Base-by-base conservation (phyloP, 371 early-diverging fungal species). In the Circinella umbellata region DNA sequence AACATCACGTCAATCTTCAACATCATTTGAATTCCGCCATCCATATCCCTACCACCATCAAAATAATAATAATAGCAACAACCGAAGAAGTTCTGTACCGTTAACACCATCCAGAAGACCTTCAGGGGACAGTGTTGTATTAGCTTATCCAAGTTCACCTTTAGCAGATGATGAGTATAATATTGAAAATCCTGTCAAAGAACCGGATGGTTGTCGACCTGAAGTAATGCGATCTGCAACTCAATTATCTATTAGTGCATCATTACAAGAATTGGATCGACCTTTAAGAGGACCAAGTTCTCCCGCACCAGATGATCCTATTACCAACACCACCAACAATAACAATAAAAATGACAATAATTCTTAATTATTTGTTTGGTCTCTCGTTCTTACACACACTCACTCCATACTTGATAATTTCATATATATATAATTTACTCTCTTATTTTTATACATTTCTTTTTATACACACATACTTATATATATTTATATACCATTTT, bases 181-280 rank as follows among this genome's bases (percentile, higher is more conserved):
- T 38, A 67, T 68, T 37, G 66, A 73, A 51, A 69, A 76, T 69
- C 77, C 77, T 4, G 76, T 83, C 6, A 83, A 80, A 63, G 83
- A 83, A 48, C 83, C 83, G 18, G 80, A 83, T 67, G 72, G 79
- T 59, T 61, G 70, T 48, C 72, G 80, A 53, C 80, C 83, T 17
- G 83, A 83, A 63, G 80, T 83, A 4, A 77, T 83, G 42, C 76
- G 83, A 42, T 80, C 80, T 13, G 83, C 79, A 11, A 83, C 83
- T 13, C 79, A 79, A 63, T 59, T 83, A 38, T 83, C 83, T 4
- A 78, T 83, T 34, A 75, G 72, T 53, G 83, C 83, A 18, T 79
- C 83, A 18, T 42, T 72, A 7, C 69, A 74, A 64, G 77, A 77
- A 61, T 38, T 77, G 37, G 77, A 77, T 51, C 62, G 66, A 34